A percentile compares a stretch with the other conserved stretches of the same genome.
Conservation (phyloP, 169 alveolate species). For the Plasmodium inui region DNA sequence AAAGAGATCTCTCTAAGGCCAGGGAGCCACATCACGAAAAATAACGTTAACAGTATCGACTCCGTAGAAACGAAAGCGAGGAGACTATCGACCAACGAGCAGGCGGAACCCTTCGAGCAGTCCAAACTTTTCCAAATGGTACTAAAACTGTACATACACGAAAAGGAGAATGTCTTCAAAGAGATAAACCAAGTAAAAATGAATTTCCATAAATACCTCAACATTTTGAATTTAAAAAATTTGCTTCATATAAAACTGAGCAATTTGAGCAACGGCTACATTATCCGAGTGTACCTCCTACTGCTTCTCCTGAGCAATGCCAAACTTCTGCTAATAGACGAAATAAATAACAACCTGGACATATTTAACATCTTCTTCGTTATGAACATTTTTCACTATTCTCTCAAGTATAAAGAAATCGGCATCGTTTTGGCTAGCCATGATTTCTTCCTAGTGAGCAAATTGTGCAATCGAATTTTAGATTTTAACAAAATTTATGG, state of each 20-base stretch:
- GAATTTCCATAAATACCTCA: constrained; percentile 67
- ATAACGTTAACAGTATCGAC: not conserved
- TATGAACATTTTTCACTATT: constrained; percentile 63
- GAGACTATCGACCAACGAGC: not conserved
- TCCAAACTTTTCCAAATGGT: constrained; percentile 24
- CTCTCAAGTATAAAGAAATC: constrained; percentile 44
- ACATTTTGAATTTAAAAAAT: constrained; percentile 79
- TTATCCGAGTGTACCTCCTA: constrained; percentile 80
- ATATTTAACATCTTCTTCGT: constrained; percentile 72
- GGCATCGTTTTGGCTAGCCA: constrained; percentile 71
- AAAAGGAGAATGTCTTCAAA: constrained; percentile 46
- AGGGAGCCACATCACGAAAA: not conserved
- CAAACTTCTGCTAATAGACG: constrained; percentile 80
- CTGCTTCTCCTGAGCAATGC: constrained; percentile 77
- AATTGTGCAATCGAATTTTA: constrained; percentile 53
- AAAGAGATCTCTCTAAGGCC: not conserved
- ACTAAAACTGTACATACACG: constrained; percentile 49
- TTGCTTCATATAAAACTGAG: constrained; percentile 64
- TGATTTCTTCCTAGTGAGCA: constrained; percentile 67
- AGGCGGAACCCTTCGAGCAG: not conserved
- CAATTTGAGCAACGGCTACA: constrained; percentile 83
- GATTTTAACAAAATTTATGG: constrained; percentile 58
- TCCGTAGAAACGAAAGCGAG: not conserved
- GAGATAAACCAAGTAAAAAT: constrained; percentile 61
- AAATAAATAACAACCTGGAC: constrained; percentile 85